Evolutionary conservation across 345 rosid genomes (phyloP).

Genomic region (Gossypium raimondii): DNA sequence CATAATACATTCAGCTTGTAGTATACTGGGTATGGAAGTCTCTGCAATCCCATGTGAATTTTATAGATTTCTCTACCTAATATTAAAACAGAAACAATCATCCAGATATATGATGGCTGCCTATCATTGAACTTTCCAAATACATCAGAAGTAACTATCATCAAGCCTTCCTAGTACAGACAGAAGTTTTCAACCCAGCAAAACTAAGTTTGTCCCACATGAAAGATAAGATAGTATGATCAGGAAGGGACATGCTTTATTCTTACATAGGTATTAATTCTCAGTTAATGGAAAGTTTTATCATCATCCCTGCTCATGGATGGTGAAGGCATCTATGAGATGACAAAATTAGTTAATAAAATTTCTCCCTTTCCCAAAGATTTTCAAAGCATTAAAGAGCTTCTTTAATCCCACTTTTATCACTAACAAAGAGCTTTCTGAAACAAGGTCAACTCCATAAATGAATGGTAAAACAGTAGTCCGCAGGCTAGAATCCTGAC

Average conservation of each 20-base stretch:
- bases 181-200: background rate
- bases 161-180: background rate
- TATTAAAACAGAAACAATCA: background rate
- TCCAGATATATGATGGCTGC: background rate
- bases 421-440: background rate
- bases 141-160: background rate
- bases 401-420: background rate
- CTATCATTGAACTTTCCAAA: background rate
- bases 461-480: background rate
- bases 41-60: background rate
- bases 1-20: background rate
- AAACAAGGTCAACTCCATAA: background rate
- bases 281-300: background rate
- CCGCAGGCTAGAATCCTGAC: constrained; percentile 31
- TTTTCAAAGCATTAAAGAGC: background rate
- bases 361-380: background rate
- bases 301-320: background rate
- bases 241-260: background rate
- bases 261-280: background rate
- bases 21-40: background rate
- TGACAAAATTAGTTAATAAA: background rate
- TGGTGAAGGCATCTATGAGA: background rate
- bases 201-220: background rate
- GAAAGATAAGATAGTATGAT: background rate
- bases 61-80: background rate